phyloP scores from a whole-genome alignment of 805 yeast genomes.

The Diddensiella santjacobensis region DNA sequence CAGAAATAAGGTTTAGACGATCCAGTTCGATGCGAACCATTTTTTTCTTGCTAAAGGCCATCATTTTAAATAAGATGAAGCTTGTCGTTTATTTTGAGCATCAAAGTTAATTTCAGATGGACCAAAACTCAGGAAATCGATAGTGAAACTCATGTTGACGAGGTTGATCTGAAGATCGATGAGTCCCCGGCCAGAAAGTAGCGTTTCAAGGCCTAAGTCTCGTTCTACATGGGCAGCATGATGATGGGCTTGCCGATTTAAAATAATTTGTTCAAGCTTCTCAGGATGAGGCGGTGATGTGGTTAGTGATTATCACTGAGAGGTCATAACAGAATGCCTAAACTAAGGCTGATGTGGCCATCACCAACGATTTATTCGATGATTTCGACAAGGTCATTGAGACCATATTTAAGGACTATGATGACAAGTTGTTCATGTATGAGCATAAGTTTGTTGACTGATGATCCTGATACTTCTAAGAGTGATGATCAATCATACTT shows the following conservation, averaged over 20 bases:
- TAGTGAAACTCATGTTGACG: not conserved
- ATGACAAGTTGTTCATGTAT: conserved; percentile 30
- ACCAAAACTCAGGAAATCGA: too few species aligned
- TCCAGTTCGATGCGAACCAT: too few species aligned
- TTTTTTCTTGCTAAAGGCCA: too few species aligned
- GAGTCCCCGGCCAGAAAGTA: conserved; percentile 9
- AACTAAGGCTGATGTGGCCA: conserved; percentile 29
- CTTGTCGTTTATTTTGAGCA: too few species aligned
- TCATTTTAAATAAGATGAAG: too few species aligned
- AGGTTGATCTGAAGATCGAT: not conserved
- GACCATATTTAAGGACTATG: conserved; percentile 13
- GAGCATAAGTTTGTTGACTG: conserved; percentile 42
- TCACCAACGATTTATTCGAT: conserved; percentile 33
- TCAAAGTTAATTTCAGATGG: too few species aligned
- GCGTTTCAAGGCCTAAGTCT: conserved; percentile 26
- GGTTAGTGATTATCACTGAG: conserved; percentile 38
- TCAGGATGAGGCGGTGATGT: conserved; percentile 34
- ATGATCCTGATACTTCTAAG: conserved; percentile 26
- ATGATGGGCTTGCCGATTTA: conserved; percentile 37
- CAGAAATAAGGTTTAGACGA: too few species aligned
- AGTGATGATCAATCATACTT: too few species aligned
- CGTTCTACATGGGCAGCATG: conserved; percentile 37
- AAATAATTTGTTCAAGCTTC: conserved; percentile 29
- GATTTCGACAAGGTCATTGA: conserved; percentile 34
- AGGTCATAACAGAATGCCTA: conserved; percentile 37